Conservation (phyloP, 257 asterid genomes). For the Ajuga chamaepitys region DNA sequence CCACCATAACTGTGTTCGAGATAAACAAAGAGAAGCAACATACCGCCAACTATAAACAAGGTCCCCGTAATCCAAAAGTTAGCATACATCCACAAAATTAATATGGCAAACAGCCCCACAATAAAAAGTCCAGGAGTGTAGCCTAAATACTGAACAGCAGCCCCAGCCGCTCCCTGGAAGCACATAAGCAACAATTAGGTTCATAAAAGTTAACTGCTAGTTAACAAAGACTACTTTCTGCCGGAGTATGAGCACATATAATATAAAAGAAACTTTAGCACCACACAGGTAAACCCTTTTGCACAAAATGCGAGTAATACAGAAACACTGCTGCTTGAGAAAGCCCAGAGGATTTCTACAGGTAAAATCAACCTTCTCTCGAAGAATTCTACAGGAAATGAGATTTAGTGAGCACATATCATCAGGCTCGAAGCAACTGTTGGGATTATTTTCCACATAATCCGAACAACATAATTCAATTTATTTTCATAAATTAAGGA, state of each 20-base stretch:
- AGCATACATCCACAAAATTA: constrained; percentile 95
- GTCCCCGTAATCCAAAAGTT: constrained; percentile 97
- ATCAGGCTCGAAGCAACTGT: not conserved
- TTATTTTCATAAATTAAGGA: not conserved
- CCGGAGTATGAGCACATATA: constrained; percentile 11
- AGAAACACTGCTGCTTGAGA: not conserved
- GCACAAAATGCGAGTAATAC: not conserved
- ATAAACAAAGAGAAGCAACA: constrained; percentile 22
- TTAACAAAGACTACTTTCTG: not conserved
- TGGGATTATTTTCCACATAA: not conserved
- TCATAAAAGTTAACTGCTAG: not conserved
- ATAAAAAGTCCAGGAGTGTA: constrained; percentile 94
- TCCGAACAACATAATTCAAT: not conserved
- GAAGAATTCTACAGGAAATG: not conserved
- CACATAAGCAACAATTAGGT: constrained; percentile 22
- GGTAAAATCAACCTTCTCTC: not conserved
- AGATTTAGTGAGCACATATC: not conserved
- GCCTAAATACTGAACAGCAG: constrained; percentile 92
- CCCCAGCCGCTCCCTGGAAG: constrained; percentile 91
- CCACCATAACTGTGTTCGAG: constrained; percentile 1
- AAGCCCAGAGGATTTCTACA: constrained; percentile 8
- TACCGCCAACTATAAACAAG: constrained; percentile 97
- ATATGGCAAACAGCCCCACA: constrained; percentile 86
- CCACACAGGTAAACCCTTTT: not conserved
- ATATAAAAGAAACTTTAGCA: not conserved